A percentile compares a stretch with the other conserved stretches of the same genome.
These are phyloP conservation scores for Sporothrix variecibatus DNA, from an alignment of 2,329 filamentous ascomycete species.

Conservation along the genomic window DNA sequence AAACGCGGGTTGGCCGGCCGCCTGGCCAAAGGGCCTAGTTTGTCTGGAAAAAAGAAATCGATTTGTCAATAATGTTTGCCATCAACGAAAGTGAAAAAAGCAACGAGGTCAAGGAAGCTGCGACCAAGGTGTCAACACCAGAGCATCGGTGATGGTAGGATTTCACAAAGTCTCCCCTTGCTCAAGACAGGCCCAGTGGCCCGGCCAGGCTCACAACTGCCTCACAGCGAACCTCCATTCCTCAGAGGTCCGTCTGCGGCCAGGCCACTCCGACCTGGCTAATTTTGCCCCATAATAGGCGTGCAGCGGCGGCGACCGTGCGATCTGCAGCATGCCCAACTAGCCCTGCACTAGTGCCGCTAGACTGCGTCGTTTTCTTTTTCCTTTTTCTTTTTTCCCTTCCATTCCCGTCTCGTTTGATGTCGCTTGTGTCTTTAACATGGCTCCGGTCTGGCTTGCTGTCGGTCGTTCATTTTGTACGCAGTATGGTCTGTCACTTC, in stretches of 20 bases:
- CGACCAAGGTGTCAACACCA: background rate
- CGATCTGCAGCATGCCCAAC: slow-evolving; percentile 14
- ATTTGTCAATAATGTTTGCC: background rate
- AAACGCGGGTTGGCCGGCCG: background rate
- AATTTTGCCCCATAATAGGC: slow-evolving; percentile 1
- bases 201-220: background rate
- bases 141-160: background rate
- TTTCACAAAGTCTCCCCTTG: background rate
- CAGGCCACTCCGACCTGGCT: slow-evolving; percentile 10
- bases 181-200: background rate
- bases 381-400: no score
- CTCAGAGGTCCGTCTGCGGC: background rate
- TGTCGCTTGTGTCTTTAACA: background rate
- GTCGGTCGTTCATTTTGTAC: background rate
- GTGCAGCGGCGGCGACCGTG: slow-evolving; percentile 8
- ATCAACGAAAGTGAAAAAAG: background rate
- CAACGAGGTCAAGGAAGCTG: background rate
- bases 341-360: slow-evolving; percentile 14
- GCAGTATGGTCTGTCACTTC: background rate
- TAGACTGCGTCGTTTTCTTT: slow-evolving; percentile 10
- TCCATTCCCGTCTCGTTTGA: background rate
- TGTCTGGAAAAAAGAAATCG: background rate
- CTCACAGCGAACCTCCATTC: background rate
- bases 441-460: background rate
- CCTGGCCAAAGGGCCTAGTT: background rate